A percentile compares a stretch with the other conserved stretches of the same genome.
These are phyloP conservation scores for Pulveroboletus frians DNA, from an alignment of 768 basidiomycete genomes.

Conservation along the genomic window DNA sequence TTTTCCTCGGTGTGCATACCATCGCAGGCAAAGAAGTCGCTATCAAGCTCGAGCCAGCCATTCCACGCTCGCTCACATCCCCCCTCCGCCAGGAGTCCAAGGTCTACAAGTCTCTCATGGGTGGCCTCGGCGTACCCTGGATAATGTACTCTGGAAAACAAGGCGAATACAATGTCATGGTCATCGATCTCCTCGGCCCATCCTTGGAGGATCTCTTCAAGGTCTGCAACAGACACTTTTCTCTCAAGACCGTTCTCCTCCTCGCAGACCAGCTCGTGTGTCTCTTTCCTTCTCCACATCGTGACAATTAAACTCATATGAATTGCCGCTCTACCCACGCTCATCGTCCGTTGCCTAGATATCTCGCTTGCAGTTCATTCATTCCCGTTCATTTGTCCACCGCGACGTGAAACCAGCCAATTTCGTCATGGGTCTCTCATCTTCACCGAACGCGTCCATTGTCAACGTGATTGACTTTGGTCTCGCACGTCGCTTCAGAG, in stretches of 20 bases:
- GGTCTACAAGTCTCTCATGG: slow-evolving; percentile 88
- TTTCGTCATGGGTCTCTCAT: slow-evolving; percentile 81
- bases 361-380: slow-evolving; percentile 94
- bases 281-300: slow-evolving; percentile 7
- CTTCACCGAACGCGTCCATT: slow-evolving; percentile 56
- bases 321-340: slow-evolving; percentile 12
- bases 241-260: slow-evolving; percentile 88
- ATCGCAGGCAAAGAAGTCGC: slow-evolving; percentile 80
- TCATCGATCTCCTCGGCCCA: slow-evolving; percentile 94
- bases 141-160: slow-evolving; percentile 89
- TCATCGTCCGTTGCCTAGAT: slow-evolving; percentile 48
- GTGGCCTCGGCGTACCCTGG: slow-evolving; percentile 85
- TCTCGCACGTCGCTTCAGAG: slow-evolving; percentile 74
- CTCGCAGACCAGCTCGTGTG: slow-evolving; percentile 92
- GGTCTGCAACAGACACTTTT: slow-evolving; percentile 87
- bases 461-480: slow-evolving; percentile 95
- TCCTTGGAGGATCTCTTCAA: slow-evolving; percentile 84
- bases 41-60: slow-evolving; percentile 74
- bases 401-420: slow-evolving; percentile 99
- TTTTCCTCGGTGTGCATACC: slow-evolving; percentile 74
- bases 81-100: slow-evolving; percentile 85
- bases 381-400: slow-evolving; percentile 90
- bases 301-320: background rate
- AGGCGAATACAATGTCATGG: slow-evolving; percentile 95
- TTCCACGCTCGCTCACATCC: slow-evolving; percentile 40